A percentile compares a stretch with the other conserved stretches of the same genome.
Evolutionary conservation across 768 basidiomycete genomes (phyloP).

Genomic region (Amanita polypyramis): DNA sequence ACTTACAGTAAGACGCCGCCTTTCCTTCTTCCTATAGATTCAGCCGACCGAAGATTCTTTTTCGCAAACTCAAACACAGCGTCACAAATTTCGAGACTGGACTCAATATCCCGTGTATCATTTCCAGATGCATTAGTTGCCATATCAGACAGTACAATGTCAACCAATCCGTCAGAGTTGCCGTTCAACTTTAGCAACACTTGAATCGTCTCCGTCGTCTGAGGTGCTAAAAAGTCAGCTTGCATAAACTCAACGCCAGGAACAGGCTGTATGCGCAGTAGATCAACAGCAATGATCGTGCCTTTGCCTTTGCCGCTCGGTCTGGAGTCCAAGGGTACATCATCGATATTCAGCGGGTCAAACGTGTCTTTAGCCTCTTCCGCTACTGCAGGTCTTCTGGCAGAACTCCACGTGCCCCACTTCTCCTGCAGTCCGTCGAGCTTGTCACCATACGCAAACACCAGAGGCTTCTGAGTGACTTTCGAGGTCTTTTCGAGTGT

Average conservation of each 20-base stretch:
- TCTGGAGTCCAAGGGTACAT: neutral
- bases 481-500: constrained; percentile 2
- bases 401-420: constrained; percentile 5
- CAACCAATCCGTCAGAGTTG: constrained; percentile 37
- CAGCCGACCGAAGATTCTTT: constrained; percentile 37
- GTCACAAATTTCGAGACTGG: constrained; percentile 62
- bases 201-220: constrained; percentile 36
- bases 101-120: constrained; percentile 48
- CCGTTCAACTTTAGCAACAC: constrained; percentile 17
- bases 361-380: neutral
- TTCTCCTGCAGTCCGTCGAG: neutral
- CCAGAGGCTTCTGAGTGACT: neutral
- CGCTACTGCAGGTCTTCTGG: neutral
- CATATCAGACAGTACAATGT: constrained; percentile 87
- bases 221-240: constrained; percentile 64
- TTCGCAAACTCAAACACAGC: constrained; percentile 64
- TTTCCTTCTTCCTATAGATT: constrained; percentile 27
- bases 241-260: constrained; percentile 62
- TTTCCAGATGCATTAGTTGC: constrained; percentile 78
- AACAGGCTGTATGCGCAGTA: constrained; percentile 65
- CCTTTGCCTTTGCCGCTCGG: constrained; percentile 8
- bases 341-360: constrained; percentile 7
- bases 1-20: constrained; percentile 54
- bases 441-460: neutral
- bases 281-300: constrained; percentile 67